Percentiles rank a stretch among this genome's conserved stretches.
phyloP scores from a whole-genome alignment of 139 green algal genomes.

The Chlamydomonas sp. region DNA sequence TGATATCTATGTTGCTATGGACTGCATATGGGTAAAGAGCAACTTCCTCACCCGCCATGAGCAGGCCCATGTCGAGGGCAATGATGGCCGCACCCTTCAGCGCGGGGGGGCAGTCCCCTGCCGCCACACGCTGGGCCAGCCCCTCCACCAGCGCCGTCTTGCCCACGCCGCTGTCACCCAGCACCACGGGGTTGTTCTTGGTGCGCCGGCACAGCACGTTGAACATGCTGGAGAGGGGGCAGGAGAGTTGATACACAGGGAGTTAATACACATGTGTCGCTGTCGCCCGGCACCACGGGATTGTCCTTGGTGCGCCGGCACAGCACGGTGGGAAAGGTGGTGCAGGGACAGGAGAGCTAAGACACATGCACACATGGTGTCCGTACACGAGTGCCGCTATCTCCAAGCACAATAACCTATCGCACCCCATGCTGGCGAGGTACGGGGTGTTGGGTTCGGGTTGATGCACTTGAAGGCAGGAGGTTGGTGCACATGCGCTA shows the following conservation, averaged over 20 bases:
- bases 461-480: no score
- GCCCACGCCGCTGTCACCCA: conserved; percentile 88
- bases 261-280: no score
- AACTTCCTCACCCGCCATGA: conserved; percentile 81
- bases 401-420: no score
- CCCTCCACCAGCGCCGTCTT: conserved; percentile 91
- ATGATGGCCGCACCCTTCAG: conserved; percentile 81
- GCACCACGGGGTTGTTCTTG: conserved; percentile 96
- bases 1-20: no score
- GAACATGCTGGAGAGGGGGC: conserved; percentile 73
- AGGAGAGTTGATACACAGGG: no score
- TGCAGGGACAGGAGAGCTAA: no score
- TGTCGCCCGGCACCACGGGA: conserved; percentile 57
- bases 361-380: not conserved
- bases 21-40: no score
- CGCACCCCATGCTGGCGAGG: no score
- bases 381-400: no score
- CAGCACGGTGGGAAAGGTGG: conserved; percentile 73
- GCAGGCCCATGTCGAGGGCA: conserved; percentile 93
- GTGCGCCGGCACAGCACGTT: conserved; percentile 93
- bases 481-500: no score
- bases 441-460: no score
- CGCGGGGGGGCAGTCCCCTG: conserved; percentile 89
- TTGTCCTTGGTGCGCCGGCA: conserved; percentile 97
- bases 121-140: conserved; percentile 92